These are phyloP conservation scores for Leishmania aethiopica DNA, from an alignment of 208 protist genomes.

Conservation along the genomic window DNA sequence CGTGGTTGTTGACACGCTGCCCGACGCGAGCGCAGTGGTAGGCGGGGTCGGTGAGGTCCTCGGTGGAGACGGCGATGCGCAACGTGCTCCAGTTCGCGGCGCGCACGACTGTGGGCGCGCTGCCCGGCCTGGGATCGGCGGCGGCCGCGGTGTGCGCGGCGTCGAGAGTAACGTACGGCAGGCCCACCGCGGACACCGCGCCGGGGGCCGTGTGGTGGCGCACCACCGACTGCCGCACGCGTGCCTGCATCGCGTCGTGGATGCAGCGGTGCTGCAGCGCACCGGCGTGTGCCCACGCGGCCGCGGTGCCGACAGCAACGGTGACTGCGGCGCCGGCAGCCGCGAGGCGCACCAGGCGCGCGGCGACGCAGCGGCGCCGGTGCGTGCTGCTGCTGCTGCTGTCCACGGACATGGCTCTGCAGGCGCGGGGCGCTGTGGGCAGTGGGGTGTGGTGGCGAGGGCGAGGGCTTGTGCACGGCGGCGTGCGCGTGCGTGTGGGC, in stretches of 20 bases:
- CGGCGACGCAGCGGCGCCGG: slow-evolving; percentile 1
- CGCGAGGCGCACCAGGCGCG: slow-evolving; percentile 26
- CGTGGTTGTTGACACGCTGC: slow-evolving; percentile 18
- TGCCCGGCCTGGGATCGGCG: background rate
- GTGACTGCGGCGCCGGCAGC: slow-evolving; percentile 8
- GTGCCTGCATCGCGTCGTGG: slow-evolving; percentile 16
- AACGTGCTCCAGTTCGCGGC: slow-evolving; percentile 30
- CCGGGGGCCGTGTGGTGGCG: background rate
- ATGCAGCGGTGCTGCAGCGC: slow-evolving; percentile 9
- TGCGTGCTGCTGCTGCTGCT: slow-evolving; percentile 18
- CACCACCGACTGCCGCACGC: slow-evolving; percentile 27
- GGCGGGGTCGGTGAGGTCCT: slow-evolving; percentile 35
- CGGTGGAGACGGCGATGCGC: slow-evolving; percentile 40
- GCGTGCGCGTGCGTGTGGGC: background rate
- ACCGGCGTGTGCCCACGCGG: slow-evolving; percentile 1
- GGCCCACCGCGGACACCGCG: background rate
- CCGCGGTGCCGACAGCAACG: background rate
- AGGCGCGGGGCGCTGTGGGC: background rate
- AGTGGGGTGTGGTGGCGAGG: too few relatives aligned
- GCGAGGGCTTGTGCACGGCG: too few relatives aligned
- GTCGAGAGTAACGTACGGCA: slow-evolving; percentile 7
- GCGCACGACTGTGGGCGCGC: background rate
- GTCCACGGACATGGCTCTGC: background rate
- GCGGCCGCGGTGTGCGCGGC: too few relatives aligned
- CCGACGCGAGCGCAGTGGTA: slow-evolving; percentile 46